phyloP scores from a whole-genome alignment of 257 asterid species.

The Pogostemon cablin region DNA sequence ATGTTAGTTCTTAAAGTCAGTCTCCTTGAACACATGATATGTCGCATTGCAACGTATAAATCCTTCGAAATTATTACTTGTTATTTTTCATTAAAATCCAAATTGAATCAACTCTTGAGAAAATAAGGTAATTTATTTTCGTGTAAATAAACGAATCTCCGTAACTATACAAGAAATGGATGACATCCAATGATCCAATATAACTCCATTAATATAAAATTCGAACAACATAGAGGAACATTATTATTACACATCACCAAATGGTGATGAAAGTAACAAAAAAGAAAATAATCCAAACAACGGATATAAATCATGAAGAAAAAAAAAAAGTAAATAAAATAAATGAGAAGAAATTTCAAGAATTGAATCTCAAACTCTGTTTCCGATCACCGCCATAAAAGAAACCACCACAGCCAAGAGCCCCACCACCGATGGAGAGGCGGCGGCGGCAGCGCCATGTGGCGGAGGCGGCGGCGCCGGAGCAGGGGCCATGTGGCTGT shows the following conservation, averaged over 20 bases:
- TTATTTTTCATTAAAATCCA: neutral
- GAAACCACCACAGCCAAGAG: slow-evolving; percentile 39
- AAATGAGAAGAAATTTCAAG: neutral
- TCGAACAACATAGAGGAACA: neutral
- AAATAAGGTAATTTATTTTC: no score
- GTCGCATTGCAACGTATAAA: neutral
- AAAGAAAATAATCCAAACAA: neutral
- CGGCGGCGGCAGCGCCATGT: slow-evolving; percentile 24
- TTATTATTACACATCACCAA: slow-evolving; percentile 24
- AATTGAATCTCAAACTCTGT: slow-evolving; percentile 38
- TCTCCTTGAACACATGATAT: neutral
- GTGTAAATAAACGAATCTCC: no score
- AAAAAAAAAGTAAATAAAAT: neutral
- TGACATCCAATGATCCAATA: neutral
- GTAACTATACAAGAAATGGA: no score
- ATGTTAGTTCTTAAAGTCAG: no score
- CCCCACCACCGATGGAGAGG: slow-evolving; percentile 38
- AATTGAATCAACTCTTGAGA: no score
- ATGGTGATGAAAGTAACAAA: neutral
- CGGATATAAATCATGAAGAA: neutral
- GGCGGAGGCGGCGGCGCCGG: slow-evolving; percentile 27
- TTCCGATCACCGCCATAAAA: slow-evolving; percentile 36
- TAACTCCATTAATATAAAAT: neutral
- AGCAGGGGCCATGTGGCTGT: slow-evolving; percentile 36
- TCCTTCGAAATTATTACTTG: neutral